Conservation (phyloP, 2,329 filamentous ascomycete genomes). For the Sporothrix sp. region DNA sequence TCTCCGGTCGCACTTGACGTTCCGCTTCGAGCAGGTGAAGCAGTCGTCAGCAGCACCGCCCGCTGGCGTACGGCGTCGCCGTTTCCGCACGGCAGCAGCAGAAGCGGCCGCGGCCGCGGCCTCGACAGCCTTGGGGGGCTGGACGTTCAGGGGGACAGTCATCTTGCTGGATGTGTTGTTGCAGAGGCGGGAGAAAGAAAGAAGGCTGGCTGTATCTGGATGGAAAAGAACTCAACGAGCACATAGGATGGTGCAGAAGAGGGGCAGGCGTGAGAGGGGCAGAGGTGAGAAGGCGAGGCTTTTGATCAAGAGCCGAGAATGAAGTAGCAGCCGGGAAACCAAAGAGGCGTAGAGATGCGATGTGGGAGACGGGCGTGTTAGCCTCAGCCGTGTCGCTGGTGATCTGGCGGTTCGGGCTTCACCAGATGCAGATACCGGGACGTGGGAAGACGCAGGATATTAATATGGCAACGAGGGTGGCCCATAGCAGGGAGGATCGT, state of each 20-base stretch:
- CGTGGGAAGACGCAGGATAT: slow-evolving; percentile 31
- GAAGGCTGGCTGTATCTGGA: background rate
- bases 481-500: slow-evolving; percentile 23
- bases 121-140: slow-evolving; percentile 34
- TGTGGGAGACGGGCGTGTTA: background rate
- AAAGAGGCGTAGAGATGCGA: no score
- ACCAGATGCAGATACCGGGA: slow-evolving; percentile 14
- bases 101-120: slow-evolving; percentile 25
- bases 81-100: slow-evolving; percentile 44
- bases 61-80: slow-evolving; percentile 77
- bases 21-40: slow-evolving; percentile 81
- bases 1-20: slow-evolving; percentile 78
- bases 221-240: background rate
- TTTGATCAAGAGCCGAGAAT: slow-evolving; percentile 22
- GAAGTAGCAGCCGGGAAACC: slow-evolving; percentile 13
- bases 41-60: slow-evolving; percentile 90
- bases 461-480: slow-evolving; percentile 31
- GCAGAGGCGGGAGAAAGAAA: background rate
- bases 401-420: slow-evolving; percentile 22
- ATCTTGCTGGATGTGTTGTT: slow-evolving; percentile 24
- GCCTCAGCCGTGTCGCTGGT: slow-evolving; percentile 8
- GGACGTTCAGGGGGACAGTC: slow-evolving; percentile 40
- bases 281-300: slow-evolving; percentile 21
- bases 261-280: slow-evolving; percentile 7
- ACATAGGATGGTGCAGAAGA: slow-evolving; percentile 15